These are phyloP conservation scores for Verticillium nonalfalfae DNA, from an alignment of 2,329 filamentous ascomycete genomes.

Conservation along the genomic window DNA sequence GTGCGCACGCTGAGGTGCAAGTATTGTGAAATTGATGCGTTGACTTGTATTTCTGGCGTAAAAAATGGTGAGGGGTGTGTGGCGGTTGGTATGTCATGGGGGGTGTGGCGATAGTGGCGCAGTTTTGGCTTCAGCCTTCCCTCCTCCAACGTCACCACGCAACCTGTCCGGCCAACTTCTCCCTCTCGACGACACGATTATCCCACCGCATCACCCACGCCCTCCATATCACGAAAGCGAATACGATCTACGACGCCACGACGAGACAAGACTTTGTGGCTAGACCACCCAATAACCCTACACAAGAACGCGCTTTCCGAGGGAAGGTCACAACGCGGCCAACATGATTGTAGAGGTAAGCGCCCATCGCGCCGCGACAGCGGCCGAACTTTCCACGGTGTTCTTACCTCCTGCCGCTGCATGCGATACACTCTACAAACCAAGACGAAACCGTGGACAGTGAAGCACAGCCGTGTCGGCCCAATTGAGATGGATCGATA, in stretches of 20 bases:
- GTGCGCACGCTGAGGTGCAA: no score
- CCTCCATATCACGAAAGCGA: not conserved
- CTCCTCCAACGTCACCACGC: not conserved
- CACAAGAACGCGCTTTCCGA: not conserved
- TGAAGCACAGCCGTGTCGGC: not conserved
- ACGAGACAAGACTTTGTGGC: not conserved
- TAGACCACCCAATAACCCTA: no score
- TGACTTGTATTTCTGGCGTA: not conserved
- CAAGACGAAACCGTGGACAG: not conserved
- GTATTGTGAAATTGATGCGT: not conserved
- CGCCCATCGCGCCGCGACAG: not conserved
- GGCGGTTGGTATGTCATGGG: not conserved
- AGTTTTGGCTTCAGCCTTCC: not conserved
- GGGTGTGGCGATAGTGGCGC: not conserved
- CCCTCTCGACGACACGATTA: not conserved
- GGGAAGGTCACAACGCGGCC: not conserved
- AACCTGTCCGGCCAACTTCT: not conserved
- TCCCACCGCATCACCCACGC: not conserved
- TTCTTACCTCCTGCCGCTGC: not conserved
- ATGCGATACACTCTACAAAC: not conserved
- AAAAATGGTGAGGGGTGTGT: not conserved
- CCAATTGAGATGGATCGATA: conserved; percentile 3
- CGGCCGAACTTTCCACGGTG: not conserved
- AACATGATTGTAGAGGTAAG: conserved; percentile 31
- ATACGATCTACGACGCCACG: not conserved